Percentiles rank a stretch among this genome's conserved stretches.
Conservation (phyloP, 129 eudicot genomes). For the Logfia minima region DNA sequence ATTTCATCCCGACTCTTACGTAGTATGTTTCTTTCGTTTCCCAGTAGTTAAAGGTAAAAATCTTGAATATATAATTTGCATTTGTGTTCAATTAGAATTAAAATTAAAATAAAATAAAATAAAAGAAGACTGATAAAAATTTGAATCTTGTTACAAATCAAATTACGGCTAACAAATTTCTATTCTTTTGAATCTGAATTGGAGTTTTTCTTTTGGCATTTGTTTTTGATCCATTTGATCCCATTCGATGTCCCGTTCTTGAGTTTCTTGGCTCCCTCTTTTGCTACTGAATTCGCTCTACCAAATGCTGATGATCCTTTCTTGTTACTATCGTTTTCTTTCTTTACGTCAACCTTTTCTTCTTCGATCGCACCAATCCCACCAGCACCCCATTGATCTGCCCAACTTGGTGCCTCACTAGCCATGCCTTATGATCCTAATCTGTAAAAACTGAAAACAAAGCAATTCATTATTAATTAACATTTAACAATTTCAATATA, state of each 20-base stretch:
- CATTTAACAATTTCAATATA: neutral
- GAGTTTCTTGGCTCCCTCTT: conserved; percentile 61
- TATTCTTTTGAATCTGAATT: conserved; percentile 32
- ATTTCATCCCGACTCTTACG: neutral
- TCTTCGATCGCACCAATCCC: conserved; percentile 81
- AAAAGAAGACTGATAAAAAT: conserved; percentile 1
- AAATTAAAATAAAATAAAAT: neutral
- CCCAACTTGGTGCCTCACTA: conserved; percentile 90
- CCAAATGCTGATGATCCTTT: conserved; percentile 53
- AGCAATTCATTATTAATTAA: neutral
- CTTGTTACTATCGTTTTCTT: conserved; percentile 48
- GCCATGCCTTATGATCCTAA: conserved; percentile 24
- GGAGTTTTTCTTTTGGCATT: conserved; percentile 55
- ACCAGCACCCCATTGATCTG: conserved; percentile 99
- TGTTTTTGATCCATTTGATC: conserved; percentile 78
- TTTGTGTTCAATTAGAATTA: neutral
- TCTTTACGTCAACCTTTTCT: conserved; percentile 39
- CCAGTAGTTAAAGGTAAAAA: neutral
- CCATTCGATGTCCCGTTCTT: conserved; percentile 61
- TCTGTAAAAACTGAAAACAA: neutral
- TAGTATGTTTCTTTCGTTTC: neutral
- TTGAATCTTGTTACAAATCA: conserved; percentile 25
- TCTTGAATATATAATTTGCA: neutral
- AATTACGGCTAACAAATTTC: neutral
- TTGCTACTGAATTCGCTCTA: conserved; percentile 46